These are phyloP conservation scores for Microglena sp. DNA, from an alignment of 139 green algal species.

Conservation along the genomic window DNA sequence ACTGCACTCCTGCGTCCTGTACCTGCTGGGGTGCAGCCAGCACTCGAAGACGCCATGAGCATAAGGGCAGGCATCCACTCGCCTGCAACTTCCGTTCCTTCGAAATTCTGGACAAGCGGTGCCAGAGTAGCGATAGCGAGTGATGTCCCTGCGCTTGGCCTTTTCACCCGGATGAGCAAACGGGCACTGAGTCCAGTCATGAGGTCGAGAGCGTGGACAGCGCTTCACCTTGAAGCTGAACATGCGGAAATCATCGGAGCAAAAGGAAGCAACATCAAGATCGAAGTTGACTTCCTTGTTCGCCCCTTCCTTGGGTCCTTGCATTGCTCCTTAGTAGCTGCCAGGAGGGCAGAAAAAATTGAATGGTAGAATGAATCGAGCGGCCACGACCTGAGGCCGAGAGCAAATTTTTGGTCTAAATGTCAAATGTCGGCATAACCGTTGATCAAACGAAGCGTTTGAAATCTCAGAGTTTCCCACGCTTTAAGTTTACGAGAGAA, in stretches of 20 bases:
- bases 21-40: slow-evolving; percentile 90
- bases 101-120: slow-evolving; percentile 88
- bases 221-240: slow-evolving; percentile 73
- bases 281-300: slow-evolving; percentile 31
- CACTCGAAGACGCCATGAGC: slow-evolving; percentile 96
- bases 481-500: too few relatives aligned
- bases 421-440: too few relatives aligned
- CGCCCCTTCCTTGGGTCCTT: too few relatives aligned
- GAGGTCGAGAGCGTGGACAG: slow-evolving; percentile 55
- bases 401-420: too few relatives aligned
- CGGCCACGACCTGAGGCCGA: too few relatives aligned
- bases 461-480: too few relatives aligned
- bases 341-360: too few relatives aligned
- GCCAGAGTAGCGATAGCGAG: slow-evolving; percentile 74
- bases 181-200: slow-evolving; percentile 88
- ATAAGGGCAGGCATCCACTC: slow-evolving; percentile 81
- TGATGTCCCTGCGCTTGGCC: slow-evolving; percentile 78
- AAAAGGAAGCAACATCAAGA: slow-evolving; percentile 27
- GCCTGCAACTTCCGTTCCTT: slow-evolving; percentile 66
- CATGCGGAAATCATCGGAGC: slow-evolving; percentile 69
- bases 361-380: too few relatives aligned
- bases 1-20: slow-evolving; percentile 82
- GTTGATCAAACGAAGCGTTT: too few relatives aligned
- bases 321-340: too few relatives aligned
- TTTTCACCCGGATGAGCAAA: slow-evolving; percentile 96